Evolutionary conservation across 805 yeast species (phyloP).

Genomic region (Kodamaea kakaduensis): DNA sequence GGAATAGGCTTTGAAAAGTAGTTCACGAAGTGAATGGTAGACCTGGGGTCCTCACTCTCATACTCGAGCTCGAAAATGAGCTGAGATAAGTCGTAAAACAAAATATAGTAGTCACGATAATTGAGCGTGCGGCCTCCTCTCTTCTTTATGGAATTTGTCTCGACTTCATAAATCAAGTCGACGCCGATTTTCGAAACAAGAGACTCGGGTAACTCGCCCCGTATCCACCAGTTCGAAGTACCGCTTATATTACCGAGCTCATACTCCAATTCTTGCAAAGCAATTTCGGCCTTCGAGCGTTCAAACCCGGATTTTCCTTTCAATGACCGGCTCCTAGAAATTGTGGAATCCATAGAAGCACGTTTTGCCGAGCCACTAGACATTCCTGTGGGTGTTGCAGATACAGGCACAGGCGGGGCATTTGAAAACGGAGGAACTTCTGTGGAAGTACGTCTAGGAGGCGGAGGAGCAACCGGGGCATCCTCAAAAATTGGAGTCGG

Average conservation of each 20-base stretch:
- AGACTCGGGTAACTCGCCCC: slow-evolving; percentile 53
- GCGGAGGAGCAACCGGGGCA: slow-evolving; percentile 12
- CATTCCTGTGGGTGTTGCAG: slow-evolving; percentile 13
- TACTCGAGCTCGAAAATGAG: slow-evolving; percentile 55
- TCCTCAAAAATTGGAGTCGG: slow-evolving; percentile 15
- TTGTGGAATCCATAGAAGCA: slow-evolving; percentile 15
- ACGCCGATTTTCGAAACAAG: slow-evolving; percentile 38
- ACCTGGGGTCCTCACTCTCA: slow-evolving; percentile 50
- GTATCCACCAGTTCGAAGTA: slow-evolving; percentile 63
- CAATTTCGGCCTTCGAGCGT: slow-evolving; percentile 27
- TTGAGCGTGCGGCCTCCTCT: slow-evolving; percentile 50
- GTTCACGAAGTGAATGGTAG: slow-evolving; percentile 38
- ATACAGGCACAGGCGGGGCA: slow-evolving; percentile 3
- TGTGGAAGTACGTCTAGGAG: slow-evolving; percentile 16
- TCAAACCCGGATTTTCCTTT: slow-evolving; percentile 16
- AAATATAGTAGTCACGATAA: slow-evolving; percentile 63
- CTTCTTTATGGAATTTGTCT: slow-evolving; percentile 49
- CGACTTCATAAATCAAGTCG: slow-evolving; percentile 63
- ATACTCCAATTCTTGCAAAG: slow-evolving; percentile 21
- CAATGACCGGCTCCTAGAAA: slow-evolving; percentile 15
- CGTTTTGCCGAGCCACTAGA: slow-evolving; percentile 14
- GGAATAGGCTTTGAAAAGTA: slow-evolving; percentile 40
- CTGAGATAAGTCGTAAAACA: slow-evolving; percentile 72
- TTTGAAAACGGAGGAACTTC: slow-evolving; percentile 6
- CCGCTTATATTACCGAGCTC: slow-evolving; percentile 28